Conservation (phyloP, 2,329 filamentous ascomycete genomes). For the Cladophialophora carrionii region DNA sequence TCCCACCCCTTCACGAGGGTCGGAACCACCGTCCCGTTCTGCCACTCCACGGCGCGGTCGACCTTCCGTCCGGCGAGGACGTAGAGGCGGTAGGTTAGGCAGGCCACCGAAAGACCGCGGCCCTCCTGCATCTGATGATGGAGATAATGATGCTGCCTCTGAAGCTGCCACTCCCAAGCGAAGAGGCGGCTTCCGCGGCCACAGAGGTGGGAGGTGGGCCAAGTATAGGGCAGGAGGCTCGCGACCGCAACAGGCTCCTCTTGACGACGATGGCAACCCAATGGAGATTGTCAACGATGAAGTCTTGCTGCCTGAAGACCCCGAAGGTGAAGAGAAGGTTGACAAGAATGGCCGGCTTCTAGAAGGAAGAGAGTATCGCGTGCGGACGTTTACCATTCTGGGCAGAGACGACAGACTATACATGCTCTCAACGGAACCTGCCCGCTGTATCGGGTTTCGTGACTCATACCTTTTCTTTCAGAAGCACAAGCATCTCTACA, state of each 20-base stretch:
- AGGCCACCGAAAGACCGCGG: constrained; percentile 83
- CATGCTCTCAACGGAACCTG: constrained; percentile 98
- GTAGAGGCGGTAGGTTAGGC: constrained; percentile 60
- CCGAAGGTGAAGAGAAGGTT: constrained; percentile 89
- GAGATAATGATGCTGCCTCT: constrained; percentile 49
- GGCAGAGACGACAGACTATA: constrained; percentile 84
- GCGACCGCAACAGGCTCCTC: constrained; percentile 78
- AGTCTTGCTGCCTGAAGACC: constrained; percentile 81
- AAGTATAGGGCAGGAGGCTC: constrained; percentile 71
- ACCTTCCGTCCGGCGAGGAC: constrained; percentile 53
- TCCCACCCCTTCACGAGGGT: constrained; percentile 46
- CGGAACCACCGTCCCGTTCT: constrained; percentile 51
- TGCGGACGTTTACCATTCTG: constrained; percentile 88
- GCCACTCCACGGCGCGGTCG: constrained; percentile 58
- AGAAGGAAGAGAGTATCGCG: constrained; percentile 87
- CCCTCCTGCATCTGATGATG: constrained; percentile 73
- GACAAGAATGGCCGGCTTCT: constrained; percentile 83
- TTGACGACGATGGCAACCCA: constrained; percentile 92
- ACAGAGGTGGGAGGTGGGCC: constrained; percentile 70
- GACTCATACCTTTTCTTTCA: constrained; percentile 99
- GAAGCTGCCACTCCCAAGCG: constrained; percentile 60
- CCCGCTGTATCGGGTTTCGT: constrained; percentile 92
- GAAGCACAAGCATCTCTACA: constrained; percentile 93
- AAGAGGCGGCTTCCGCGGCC: constrained; percentile 65
- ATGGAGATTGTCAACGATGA: constrained; percentile 91